These are phyloP conservation scores for Lentinus brumalis DNA, from an alignment of 768 basidiomycete species.

Conservation along the genomic window DNA sequence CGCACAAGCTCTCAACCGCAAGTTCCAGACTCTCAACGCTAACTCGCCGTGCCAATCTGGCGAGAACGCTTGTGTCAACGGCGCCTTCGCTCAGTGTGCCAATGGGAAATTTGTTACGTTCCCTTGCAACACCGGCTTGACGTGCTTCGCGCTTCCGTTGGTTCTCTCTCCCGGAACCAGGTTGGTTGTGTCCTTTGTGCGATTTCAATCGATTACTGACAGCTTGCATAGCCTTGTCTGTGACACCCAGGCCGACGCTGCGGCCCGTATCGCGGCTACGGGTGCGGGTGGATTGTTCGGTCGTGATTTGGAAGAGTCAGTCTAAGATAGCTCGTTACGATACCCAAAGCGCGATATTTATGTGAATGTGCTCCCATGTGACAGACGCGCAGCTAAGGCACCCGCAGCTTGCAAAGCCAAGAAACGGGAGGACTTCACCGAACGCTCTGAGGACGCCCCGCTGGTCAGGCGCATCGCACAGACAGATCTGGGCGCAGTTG, in stretches of 20 bases:
- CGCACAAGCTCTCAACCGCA: conserved; percentile 21
- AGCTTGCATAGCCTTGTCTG: conserved; percentile 26
- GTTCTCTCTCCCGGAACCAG: conserved; percentile 35
- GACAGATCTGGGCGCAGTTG: conserved; percentile 39
- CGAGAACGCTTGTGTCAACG: conserved; percentile 49
- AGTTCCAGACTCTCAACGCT: conserved; percentile 51
- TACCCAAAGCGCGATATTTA: neutral
- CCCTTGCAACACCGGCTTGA: conserved; percentile 26
- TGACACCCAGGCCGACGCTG: conserved; percentile 25
- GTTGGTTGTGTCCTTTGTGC: conserved; percentile 8
- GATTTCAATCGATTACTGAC: neutral
- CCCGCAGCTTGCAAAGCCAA: conserved; percentile 8
- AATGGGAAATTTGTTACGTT: conserved; percentile 39
- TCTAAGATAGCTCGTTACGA: conserved; percentile 6
- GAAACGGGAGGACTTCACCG: conserved; percentile 5
- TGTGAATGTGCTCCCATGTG: neutral
- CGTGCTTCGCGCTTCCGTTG: conserved; percentile 31
- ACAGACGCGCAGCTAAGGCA: conserved; percentile 6
- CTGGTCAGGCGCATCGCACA: conserved; percentile 32
- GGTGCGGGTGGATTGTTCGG: conserved; percentile 32
- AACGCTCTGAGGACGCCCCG: neutral
- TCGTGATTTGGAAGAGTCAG: conserved; percentile 15
- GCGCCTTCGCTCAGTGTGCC: conserved; percentile 58
- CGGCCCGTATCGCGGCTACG: conserved; percentile 20
- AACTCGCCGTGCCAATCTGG: conserved; percentile 47